Evolutionary conservation across 441 rosid species (phyloP), one percentile per base, ranked within the genome.

Genomic region (Pelargonium citronellum): DNA sequence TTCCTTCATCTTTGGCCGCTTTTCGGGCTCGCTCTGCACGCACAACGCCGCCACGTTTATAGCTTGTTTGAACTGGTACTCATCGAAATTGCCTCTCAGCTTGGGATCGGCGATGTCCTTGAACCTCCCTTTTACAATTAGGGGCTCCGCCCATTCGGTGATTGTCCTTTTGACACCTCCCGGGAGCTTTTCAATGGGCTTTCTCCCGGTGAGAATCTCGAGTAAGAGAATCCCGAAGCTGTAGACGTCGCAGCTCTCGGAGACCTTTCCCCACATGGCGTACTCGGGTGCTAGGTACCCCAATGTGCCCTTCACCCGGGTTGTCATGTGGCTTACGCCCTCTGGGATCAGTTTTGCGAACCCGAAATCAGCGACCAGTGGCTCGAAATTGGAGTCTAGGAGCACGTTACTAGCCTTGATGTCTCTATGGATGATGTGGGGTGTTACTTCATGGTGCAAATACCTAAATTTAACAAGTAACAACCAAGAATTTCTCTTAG

Each of bases 361-460:
- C 15, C 92, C 96, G 76, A 89, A 89, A 72, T 89, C 96, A 51
- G 92, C 91, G 67, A 89, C 96, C 77, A 79, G 88, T 22, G 92
- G 85, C 71, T 80, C 79, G 83, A 89, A 87, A 74, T 86, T 80
- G 17, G 89, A 83, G 77, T 87, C 92, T 13, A 89, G 75, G 70
- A 89, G 73, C 67, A 87, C 89, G 70, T 89, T 89, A 86, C 96
- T 89, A 19, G 88, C 92, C 79, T 89, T 89, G 80, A 89, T 46
- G 69, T 89, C 91, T 73, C 96, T 71, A 69, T 89, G 96, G 75
- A 89, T 87, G 61, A 87, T 85, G 74, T 86, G 96, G 3, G 98
- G 98, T 19, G 87, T 92, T 46, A 95, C 96, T 30, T 86, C 90
- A 75, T 92, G 95, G 83, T 95, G 99, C 78, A 95, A 90, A 81